phyloP scores from a whole-genome alignment of 805 yeast genomes.

The Candida dajiaensis region DNA sequence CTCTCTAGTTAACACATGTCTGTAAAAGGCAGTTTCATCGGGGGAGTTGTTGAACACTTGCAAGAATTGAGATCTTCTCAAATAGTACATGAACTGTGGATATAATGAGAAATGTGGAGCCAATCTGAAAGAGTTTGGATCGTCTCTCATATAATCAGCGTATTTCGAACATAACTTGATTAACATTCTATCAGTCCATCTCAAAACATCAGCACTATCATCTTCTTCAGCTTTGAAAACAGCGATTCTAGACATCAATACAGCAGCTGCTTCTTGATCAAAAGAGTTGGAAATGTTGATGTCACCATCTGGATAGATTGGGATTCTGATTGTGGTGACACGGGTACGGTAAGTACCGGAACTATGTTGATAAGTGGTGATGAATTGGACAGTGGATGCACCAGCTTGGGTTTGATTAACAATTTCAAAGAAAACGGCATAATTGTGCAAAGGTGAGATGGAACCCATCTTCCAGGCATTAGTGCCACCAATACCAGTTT shows the following conservation, averaged over 20 bases:
- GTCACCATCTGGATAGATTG: conserved; percentile 54
- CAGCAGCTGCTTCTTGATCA: conserved; percentile 98
- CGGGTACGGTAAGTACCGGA: conserved; percentile 84
- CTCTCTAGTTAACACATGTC: conserved; percentile 87
- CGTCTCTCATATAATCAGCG: conserved; percentile 90
- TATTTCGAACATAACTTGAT: conserved; percentile 87
- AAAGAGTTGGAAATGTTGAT: conserved; percentile 59
- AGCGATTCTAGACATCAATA: conserved; percentile 84
- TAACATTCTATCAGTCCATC: conserved; percentile 92
- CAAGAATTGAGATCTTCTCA: conserved; percentile 93
- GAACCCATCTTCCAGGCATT: conserved; percentile 83
- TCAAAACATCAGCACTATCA: conserved; percentile 85
- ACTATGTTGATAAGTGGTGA: conserved; percentile 93
- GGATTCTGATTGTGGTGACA: conserved; percentile 76
- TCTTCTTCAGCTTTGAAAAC: conserved; percentile 77
- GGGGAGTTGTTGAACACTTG: conserved; percentile 98
- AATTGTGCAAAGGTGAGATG: conserved; percentile 81
- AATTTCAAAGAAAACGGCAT: conserved; percentile 85
- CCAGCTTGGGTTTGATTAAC: conserved; percentile 34
- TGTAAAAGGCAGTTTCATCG: conserved; percentile 95
- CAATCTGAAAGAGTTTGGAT: conserved; percentile 73
- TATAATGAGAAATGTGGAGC: conserved; percentile 79
- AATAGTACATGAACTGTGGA: conserved; percentile 93
- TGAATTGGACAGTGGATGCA: conserved; percentile 64
- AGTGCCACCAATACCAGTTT: conserved; percentile 91